Evolutionary conservation across 1,139 yeast species (phyloP), one percentile per base, ranked within the genome.

Genomic region (Kodamaea arcana): DNA sequence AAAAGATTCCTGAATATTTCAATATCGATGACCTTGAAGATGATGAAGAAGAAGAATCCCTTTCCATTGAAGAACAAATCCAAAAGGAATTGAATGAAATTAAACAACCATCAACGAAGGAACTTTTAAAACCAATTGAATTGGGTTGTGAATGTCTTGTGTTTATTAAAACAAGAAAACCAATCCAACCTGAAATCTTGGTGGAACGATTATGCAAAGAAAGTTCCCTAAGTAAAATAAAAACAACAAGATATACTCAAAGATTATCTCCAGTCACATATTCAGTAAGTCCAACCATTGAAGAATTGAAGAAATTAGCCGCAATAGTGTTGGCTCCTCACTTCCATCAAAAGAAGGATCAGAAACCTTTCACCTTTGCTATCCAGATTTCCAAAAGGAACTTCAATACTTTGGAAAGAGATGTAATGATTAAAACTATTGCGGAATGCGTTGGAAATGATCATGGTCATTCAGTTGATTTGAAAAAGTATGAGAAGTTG

Each of bases 101-200:
- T 49, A 75, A 79, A 57, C 56, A 59, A 16, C 40, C 51, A 24
- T 60, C 61, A 38, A 53, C 56, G 34, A 68, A 69, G 36, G 74
- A 72, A 21, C 58, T 78, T 11, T 63, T 88, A 30, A 67, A 71
- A 29, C 81, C 85, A 16, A 70, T 87, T 25, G 84, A 81, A 12
- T 57, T 88, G 31, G 84, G 80, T 17, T 83, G 94, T 52, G 96
- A 87, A 55, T 92, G 98, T 60, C 70, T 83, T 30, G 73, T 88
- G 2, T 92, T 92, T 55, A 77, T 88, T 47, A 83, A 94, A 49
- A 77, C 90, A 1, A 75, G 83, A 47, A 73, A 65, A 44, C 95
- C 97, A 0, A 70, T 90, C 10, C 78, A 76, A 23, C 97, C 97
- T 0, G 94, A 80, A 29, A 58, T 68, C 4, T 71, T 92, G 38